Evolutionary conservation across 2,329 filamentous ascomycete genomes (phyloP), one percentile per base, ranked within the genome.

Genomic region (Tolypocladium paradoxum): DNA sequence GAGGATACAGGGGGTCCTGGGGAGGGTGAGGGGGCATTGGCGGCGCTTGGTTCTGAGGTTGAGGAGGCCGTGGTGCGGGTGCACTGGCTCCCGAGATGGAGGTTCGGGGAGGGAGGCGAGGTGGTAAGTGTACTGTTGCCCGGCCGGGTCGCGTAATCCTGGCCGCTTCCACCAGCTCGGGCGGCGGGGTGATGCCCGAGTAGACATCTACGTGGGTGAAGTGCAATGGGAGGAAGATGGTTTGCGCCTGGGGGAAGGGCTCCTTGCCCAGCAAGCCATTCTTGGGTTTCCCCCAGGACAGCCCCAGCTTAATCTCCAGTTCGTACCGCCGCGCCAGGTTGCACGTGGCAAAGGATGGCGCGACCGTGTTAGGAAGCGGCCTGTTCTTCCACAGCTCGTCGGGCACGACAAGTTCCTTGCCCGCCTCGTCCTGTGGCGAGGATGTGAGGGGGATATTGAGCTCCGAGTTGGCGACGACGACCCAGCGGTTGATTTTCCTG

Each of bases 301-400:
- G 68, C 2, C 90, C 90, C 8, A 96, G 73, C 55, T 84, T 83
- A 40, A 96, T 73, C 68, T 96, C 90, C 37, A 99, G 71, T 65
- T 91, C 86, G 67, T 99, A 97, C 50, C 74, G 78, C 31, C 92
- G 82, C 50, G 81, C 79, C 49, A 97, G 79, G 67, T 97, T 97
- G 70, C 93, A 99, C 1, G 90, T 89, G 49, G 83, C 76, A 65
- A 99, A 99, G 0, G 84, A 85, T 0, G 93, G 93, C 11, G 90
- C 85, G 12, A 99, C 83, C 0, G 88, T 92, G 65, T 89, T 93
- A 2, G 92, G 93, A 6, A 97, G 74, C 0, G 83, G 75, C 49
- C 81, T 75, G 40, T 76, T 75, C 57, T 81, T 81, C 93, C 93
- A 99, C 40, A 92, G 65, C 2, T 76, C 76, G 48, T 82, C 73